A percentile compares a stretch with the other conserved stretches of the same genome.
These are phyloP conservation scores for Colletotrichum gigasporum DNA, from an alignment of 2,329 filamentous ascomycete species.

Conservation along the genomic window DNA sequence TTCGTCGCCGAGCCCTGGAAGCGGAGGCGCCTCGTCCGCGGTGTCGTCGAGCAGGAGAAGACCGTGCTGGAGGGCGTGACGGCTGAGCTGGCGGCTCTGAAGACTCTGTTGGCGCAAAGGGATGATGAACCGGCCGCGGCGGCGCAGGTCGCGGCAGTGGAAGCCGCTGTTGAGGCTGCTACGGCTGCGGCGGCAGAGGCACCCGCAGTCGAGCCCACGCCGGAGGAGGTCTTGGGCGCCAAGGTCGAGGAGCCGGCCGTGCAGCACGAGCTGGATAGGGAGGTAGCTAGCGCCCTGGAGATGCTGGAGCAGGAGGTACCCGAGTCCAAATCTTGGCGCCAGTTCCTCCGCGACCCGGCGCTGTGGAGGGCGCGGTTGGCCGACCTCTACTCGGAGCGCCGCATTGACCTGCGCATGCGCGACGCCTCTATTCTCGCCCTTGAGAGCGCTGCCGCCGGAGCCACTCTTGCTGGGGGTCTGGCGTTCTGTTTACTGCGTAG, in stretches of 20 bases:
- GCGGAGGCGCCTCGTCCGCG: constrained; percentile 79
- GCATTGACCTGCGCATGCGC: constrained; percentile 70
- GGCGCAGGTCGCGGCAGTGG: constrained; percentile 40
- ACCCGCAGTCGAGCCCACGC: neutral
- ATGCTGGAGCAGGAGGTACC: neutral
- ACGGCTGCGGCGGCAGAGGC: constrained; percentile 30
- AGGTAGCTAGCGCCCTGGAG: constrained; percentile 14
- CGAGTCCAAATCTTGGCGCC: constrained; percentile 49
- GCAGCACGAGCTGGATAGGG: constrained; percentile 24
- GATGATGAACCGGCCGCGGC: constrained; percentile 5
- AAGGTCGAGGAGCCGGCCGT: constrained; percentile 20
- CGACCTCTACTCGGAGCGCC: constrained; percentile 74
- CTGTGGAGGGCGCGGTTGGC: constrained; percentile 59
- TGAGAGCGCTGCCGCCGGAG: constrained; percentile 74
- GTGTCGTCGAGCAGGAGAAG: constrained; percentile 83
- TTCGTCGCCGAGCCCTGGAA: constrained; percentile 95
- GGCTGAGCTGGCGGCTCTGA: constrained; percentile 49
- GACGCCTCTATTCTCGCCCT: constrained; percentile 76
- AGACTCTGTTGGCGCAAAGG: constrained; percentile 37
- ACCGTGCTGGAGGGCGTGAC: constrained; percentile 60
- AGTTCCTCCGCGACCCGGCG: constrained; percentile 50
- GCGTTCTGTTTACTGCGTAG: constrained; percentile 57
- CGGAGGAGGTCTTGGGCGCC: neutral
- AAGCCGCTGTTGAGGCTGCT: constrained; percentile 38
- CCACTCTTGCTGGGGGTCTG: constrained; percentile 64